Percentiles rank a stretch among this genome's conserved stretches.
phyloP scores from a whole-genome alignment of 768 basidiomycete species.

The Gautieria morchelliformis region DNA sequence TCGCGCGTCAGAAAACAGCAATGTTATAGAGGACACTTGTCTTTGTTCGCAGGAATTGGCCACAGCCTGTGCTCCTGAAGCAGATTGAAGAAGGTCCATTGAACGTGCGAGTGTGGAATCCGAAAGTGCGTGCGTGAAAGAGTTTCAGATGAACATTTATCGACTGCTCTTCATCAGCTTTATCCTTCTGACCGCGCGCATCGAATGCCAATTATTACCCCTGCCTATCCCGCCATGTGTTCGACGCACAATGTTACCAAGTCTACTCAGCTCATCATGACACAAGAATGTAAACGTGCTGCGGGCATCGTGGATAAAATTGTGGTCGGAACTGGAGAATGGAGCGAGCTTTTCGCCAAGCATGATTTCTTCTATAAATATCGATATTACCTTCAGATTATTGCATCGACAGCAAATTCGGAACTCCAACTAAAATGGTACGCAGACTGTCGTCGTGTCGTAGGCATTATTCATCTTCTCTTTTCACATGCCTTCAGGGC shows the following conservation, averaged over 20 bases:
- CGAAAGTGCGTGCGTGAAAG: conserved; percentile 50
- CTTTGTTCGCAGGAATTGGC: conserved; percentile 76
- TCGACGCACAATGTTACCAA: conserved; percentile 95
- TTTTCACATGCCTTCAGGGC: conserved; percentile 37
- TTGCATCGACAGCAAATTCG: conserved; percentile 75
- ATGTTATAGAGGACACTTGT: neutral
- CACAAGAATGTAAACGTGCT: conserved; percentile 89
- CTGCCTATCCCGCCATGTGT: conserved; percentile 98
- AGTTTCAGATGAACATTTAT: neutral
- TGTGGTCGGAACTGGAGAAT: conserved; percentile 69
- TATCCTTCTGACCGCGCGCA: conserved; percentile 92
- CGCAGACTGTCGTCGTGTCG: conserved; percentile 15
- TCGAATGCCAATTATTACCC: conserved; percentile 98
- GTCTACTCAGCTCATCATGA: conserved; percentile 94
- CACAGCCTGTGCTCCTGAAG: conserved; percentile 93
- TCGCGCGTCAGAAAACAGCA: neutral
- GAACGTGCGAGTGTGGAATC: conserved; percentile 96
- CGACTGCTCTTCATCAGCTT: conserved; percentile 37
- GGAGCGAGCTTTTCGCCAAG: conserved; percentile 91
- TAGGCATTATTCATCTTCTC: neutral
- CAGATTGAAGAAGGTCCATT: conserved; percentile 93
- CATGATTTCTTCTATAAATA: conserved; percentile 98
- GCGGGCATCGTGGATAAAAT: conserved; percentile 92
- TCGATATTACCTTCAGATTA: conserved; percentile 91
- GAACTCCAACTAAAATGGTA: conserved; percentile 94